Evolutionary conservation across 1,139 yeast species (phyloP), one percentile per base, ranked within the genome.

Genomic region (Waltiozyma solani): DNA sequence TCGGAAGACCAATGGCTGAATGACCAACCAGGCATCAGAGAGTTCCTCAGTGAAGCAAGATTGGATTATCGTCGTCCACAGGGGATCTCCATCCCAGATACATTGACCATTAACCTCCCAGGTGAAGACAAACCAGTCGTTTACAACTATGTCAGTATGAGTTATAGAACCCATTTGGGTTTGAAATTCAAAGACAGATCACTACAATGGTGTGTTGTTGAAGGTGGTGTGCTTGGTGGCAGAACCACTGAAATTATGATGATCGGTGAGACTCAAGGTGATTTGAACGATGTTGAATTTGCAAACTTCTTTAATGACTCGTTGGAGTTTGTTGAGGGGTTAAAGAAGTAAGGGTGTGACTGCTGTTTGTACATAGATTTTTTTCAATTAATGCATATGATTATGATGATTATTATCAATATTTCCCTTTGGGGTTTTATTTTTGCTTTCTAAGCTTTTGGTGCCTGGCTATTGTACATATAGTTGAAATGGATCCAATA

Each of bases 141-240:
- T 34, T 76, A 74, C 49, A 63, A 66, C 34, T 71, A 67, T 44
- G 63, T 72, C 32, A 62, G 62, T 40, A 55, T 67, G 43, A 53
- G 63, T 23, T 63, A 64, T 49, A 62, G 74, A 43, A 62, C 70
- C 35, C 69, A 70, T 35, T 50, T 74, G 39, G 67, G 63, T 39
- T 61, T 73, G 40, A 51, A 50, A 25, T 70, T 59, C 44, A 53
- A 56, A 38, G 54, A 57, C 33, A 63, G 68, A 40, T 53, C 65
- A 35, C 60, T 73, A 2, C 74, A 73, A 42, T 64, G 63, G 43
- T 66, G 70, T 32, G 58, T 69, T n/a, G 59, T 73, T 18, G 78
- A 75, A 48, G 76, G 79, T n/a, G 81, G 80, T 3, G 49, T 63
- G 9, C 54, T 71, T 32, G 80, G 80, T 19, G 81, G 79, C 0